phyloP scores from a whole-genome alignment of 371 early-diverging fungal species.

The Mucor piriformis region DNA sequence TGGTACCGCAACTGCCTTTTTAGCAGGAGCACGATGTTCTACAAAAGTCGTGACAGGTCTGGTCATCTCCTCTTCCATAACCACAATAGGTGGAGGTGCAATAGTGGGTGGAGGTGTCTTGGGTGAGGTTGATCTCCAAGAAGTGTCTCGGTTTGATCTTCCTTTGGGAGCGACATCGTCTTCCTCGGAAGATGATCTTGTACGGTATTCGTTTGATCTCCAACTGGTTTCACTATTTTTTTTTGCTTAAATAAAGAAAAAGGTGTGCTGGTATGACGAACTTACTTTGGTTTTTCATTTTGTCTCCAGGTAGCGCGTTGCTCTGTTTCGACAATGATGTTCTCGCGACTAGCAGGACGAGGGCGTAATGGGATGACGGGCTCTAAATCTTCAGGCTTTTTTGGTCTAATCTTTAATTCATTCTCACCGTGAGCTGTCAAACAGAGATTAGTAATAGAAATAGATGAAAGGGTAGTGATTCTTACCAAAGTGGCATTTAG shows the following conservation, averaged over 20 bases:
- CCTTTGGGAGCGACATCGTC: no score
- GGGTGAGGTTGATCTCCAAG: conserved; percentile 5
- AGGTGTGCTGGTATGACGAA: no score
- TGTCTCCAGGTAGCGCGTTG: neutral
- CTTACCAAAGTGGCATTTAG: conserved; percentile 83
- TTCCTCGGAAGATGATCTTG: neutral
- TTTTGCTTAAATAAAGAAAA: no score
- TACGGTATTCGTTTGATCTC: neutral
- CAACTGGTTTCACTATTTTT: no score
- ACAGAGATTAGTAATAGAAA: neutral
- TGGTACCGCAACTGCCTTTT: neutral
- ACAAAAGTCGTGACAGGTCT: neutral
- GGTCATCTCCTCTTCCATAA: neutral
- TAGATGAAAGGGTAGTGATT: neutral
- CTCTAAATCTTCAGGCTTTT: conserved; percentile 11
- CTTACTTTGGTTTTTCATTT: neutral
- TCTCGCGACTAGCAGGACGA: neutral
- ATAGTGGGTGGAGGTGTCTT: neutral
- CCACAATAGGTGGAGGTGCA: neutral
- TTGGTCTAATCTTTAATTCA: conserved; percentile 35
- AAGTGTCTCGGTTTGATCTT: neutral
- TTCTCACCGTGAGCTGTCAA: conserved; percentile 25
- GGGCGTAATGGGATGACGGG: neutral
- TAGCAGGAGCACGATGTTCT: neutral
- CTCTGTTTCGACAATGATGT: neutral